A percentile compares a stretch with the other conserved stretches of the same genome.
Evolutionary conservation across 495 filamentous ascomycete species (phyloP).

Genomic region (Massariosphaeria phaeospora): DNA sequence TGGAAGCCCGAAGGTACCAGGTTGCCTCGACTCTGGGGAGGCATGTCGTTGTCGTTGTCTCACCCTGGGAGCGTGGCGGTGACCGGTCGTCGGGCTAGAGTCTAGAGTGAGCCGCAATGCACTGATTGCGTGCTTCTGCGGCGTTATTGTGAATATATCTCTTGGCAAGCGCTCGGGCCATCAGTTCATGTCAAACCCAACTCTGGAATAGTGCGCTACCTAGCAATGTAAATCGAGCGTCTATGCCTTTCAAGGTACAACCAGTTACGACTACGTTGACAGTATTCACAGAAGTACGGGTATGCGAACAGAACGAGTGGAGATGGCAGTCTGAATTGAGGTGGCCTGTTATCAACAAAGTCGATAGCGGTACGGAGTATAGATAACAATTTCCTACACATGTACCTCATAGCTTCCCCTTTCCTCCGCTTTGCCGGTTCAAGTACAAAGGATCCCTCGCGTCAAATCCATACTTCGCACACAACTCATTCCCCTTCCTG

Average conservation of each 20-base stretch:
- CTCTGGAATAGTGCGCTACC: too few relatives aligned
- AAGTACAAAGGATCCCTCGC: constrained; percentile 37
- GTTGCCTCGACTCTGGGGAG: constrained; percentile 40
- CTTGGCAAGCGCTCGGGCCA: not conserved
- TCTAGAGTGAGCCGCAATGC: too few relatives aligned
- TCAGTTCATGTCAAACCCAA: not conserved
- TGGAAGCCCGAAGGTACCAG: constrained; percentile 35
- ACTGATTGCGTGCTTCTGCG: not conserved
- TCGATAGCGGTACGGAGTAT: too few relatives aligned
- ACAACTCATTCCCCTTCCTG: constrained; percentile 36
- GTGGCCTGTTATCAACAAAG: too few relatives aligned
- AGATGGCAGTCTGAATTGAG: too few relatives aligned
- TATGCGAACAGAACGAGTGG: too few relatives aligned
- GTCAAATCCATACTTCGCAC: constrained; percentile 39
- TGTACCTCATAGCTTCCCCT: constrained; percentile 26
- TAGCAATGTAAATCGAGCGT: too few relatives aligned
- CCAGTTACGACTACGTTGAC: too few relatives aligned
- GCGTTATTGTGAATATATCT: not conserved
- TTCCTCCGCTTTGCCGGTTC: constrained; percentile 31
- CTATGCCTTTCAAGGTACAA: too few relatives aligned
- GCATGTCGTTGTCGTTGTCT: constrained; percentile 33
- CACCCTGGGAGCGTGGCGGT: not conserved
- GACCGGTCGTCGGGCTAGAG: not conserved
- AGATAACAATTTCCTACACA: not conserved
- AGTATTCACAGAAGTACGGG: too few relatives aligned